A percentile compares a stretch with the other conserved stretches of the same genome.
Evolutionary conservation across 441 rosid genomes (phyloP).

Genomic region (Eutrema salsugineum): DNA sequence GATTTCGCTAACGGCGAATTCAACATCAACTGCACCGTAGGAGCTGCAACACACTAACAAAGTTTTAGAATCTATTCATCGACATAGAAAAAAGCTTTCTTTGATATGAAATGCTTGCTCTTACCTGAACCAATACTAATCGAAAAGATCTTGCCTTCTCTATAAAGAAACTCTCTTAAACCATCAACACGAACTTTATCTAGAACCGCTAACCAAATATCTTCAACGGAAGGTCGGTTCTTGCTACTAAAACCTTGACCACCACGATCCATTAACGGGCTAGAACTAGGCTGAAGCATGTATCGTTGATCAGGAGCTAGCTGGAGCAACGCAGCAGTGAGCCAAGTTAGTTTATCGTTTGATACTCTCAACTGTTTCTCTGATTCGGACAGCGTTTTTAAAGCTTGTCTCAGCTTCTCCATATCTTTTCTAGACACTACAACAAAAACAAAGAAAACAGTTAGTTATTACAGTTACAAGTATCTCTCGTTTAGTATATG

Average conservation of each 20-base stretch:
- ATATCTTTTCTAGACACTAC: constrained; percentile 83
- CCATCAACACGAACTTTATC: constrained; percentile 45
- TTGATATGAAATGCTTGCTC: background rate
- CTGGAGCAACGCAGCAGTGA: constrained; percentile 89
- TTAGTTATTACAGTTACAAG: background rate
- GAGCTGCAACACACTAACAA: constrained; percentile 50
- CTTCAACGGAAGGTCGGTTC: constrained; percentile 46
- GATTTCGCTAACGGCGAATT: constrained; percentile 53
- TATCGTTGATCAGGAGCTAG: constrained; percentile 91
- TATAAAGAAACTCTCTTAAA: constrained; percentile 61
- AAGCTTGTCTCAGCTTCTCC: constrained; percentile 90
- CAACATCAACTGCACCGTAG: constrained; percentile 73
- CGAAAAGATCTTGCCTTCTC: constrained; percentile 76
- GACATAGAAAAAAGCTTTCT: background rate
- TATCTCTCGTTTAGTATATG: background rate
- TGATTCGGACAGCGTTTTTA: constrained; percentile 89
- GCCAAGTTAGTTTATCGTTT: constrained; percentile 90
- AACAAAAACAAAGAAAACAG: background rate
- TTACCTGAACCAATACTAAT: constrained; percentile 85
- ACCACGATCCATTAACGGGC: background rate
- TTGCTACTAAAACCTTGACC: constrained; percentile 34
- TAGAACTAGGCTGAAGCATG: constrained; percentile 46
- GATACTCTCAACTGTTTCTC: constrained; percentile 85
- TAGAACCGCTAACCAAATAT: constrained; percentile 79
- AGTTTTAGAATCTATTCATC: constrained; percentile 5